A percentile compares a stretch with the other conserved stretches of the same genome.
Evolutionary conservation across 2,329 filamentous ascomycete species (phyloP).

Genomic region (Allantophomopsis lycopodina): DNA sequence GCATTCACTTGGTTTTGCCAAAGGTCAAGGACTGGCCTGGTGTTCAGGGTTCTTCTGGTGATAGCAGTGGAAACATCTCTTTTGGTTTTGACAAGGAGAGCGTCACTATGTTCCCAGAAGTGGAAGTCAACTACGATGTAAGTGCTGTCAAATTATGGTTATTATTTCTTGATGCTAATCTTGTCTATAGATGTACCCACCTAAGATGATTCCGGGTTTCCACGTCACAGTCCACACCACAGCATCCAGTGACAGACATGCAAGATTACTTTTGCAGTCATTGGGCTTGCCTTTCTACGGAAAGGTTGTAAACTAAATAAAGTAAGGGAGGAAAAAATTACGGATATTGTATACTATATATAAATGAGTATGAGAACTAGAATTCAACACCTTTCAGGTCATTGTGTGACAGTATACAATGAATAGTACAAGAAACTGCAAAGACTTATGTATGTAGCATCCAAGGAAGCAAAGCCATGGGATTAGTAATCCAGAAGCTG

Average conservation of each 20-base stretch:
- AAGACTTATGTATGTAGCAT: no score
- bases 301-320: slow-evolving; percentile 12
- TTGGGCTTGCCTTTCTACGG: slow-evolving; percentile 16
- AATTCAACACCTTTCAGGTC: no score
- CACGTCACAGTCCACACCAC: slow-evolving; percentile 19
- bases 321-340: no score
- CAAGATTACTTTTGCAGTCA: slow-evolving; percentile 13
- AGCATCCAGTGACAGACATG: slow-evolving; percentile 14
- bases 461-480: no score
- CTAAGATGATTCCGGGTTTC: slow-evolving; percentile 25
- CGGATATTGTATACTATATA: no score
- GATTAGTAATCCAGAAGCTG: no score
- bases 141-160: slow-evolving; percentile 23
- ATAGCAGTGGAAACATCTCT: slow-evolving; percentile 74
- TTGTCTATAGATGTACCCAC: slow-evolving; percentile 37
- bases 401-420: no score
- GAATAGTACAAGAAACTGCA: no score
- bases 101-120: slow-evolving; percentile 78
- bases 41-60: slow-evolving; percentile 60
- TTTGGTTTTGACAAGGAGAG: slow-evolving; percentile 68
- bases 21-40: slow-evolving; percentile 95
- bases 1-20: slow-evolving; percentile 80
- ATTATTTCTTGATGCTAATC: slow-evolving; percentile 4
- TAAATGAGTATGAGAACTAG: no score
- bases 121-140: slow-evolving; percentile 91